Conservation (phyloP, 257 asterid genomes). For the Rehmannia glutinosa region DNA sequence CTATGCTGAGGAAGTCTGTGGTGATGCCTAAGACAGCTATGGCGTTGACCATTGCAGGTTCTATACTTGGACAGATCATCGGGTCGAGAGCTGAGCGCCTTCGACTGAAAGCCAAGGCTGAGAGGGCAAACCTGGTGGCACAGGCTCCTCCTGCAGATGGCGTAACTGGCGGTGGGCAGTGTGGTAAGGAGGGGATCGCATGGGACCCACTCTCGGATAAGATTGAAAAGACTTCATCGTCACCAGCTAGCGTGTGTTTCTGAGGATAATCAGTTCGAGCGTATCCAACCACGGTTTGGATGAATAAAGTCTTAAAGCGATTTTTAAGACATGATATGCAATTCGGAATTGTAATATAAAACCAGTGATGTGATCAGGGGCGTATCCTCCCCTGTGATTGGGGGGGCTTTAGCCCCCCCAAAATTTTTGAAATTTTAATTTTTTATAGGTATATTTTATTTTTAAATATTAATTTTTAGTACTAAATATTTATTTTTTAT, state of each 20-base stretch:
- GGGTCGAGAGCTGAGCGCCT: constrained; percentile 83
- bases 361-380: too few species aligned
- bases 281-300: too few species aligned
- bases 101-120: constrained; percentile 49
- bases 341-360: too few species aligned
- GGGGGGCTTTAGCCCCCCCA: too few species aligned
- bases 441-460: too few species aligned
- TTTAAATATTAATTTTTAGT: too few species aligned
- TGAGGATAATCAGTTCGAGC: too few species aligned
- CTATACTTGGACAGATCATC: constrained; percentile 68
- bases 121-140: constrained; percentile 35
- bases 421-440: too few species aligned
- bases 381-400: too few species aligned
- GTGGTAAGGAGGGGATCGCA: constrained; percentile 29
- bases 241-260: constrained; percentile 52
- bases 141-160: constrained; percentile 30
- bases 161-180: constrained; percentile 26
- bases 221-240: constrained; percentile 28
- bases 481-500: too few species aligned
- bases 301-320: too few species aligned
- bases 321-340: too few species aligned
- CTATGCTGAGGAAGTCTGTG: constrained; percentile 84
- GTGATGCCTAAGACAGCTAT: constrained; percentile 83
- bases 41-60: constrained; percentile 79
- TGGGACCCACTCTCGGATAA: constrained; percentile 37